Evolutionary conservation across 1,284 basidiomycete species (phyloP).

Genomic region (Sanghuangporus sanghuang): DNA sequence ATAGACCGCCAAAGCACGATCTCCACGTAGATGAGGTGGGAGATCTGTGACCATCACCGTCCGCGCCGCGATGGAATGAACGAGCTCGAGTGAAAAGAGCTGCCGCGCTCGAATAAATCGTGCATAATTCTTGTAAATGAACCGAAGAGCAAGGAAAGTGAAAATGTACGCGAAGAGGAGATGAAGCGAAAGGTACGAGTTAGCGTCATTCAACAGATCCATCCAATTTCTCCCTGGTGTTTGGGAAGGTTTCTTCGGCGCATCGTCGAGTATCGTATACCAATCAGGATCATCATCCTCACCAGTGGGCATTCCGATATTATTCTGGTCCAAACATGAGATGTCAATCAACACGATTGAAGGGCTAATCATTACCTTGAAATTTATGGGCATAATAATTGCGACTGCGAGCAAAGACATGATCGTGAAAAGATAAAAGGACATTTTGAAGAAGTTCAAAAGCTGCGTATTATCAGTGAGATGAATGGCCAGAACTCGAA

Average conservation of each 20-base stretch:
- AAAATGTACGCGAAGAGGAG: conserved; percentile 93
- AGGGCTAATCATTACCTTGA: conserved; percentile 49
- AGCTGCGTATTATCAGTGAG: conserved; percentile 46
- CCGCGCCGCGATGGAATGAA: conserved; percentile 89
- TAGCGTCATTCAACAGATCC: conserved; percentile 81
- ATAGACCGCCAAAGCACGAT: conserved; percentile 85
- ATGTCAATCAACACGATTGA: background rate
- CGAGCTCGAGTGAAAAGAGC: conserved; percentile 88
- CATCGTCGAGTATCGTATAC: conserved; percentile 36
- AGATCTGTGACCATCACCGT: conserved; percentile 88
- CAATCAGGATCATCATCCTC: conserved; percentile 45
- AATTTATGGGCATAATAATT: conserved; percentile 88
- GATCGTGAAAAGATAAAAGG: conserved; percentile 85
- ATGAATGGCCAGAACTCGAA: background rate
- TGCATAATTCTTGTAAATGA: conserved; percentile 85
- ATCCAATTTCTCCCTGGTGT: conserved; percentile 56
- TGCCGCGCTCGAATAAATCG: conserved; percentile 91
- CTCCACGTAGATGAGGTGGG: conserved; percentile 78
- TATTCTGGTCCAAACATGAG: conserved; percentile 42
- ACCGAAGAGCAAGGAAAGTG: conserved; percentile 79
- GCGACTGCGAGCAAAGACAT: conserved; percentile 76
- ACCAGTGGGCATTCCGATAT: conserved; percentile 64
- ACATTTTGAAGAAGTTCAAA: conserved; percentile 93
- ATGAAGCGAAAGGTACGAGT: conserved; percentile 82
- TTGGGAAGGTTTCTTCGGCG: conserved; percentile 17